phyloP scores from a whole-genome alignment of 1,284 basidiomycete genomes.

The Cutaneotrichosporon curvatum region DNA sequence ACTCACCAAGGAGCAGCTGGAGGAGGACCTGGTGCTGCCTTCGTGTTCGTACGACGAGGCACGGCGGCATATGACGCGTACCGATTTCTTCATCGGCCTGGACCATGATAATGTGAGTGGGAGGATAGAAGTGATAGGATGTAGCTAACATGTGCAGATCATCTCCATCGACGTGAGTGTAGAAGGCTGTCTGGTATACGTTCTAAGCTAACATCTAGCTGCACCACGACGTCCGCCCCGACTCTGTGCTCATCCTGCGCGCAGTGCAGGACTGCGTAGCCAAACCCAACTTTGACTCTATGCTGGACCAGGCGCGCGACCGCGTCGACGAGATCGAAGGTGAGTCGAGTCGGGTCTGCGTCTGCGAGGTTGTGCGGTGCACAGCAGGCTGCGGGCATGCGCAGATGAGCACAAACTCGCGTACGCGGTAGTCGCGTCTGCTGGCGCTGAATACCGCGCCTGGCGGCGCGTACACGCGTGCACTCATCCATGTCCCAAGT shows the following conservation, averaged over 20 bases:
- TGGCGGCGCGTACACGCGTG: too few relatives aligned
- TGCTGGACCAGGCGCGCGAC: constrained; percentile 61
- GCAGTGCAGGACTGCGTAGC: constrained; percentile 62
- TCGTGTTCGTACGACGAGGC: constrained; percentile 42
- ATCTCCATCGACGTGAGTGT: constrained; percentile 64
- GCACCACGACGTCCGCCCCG: constrained; percentile 67
- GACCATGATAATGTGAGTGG: constrained; percentile 44
- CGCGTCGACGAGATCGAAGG: constrained; percentile 58
- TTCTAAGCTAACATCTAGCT: not conserved
- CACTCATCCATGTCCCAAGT: too few relatives aligned
- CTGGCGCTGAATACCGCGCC: too few relatives aligned
- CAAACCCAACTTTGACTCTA: constrained; percentile 63
- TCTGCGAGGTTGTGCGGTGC: not conserved
- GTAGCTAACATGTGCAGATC: constrained; percentile 50
- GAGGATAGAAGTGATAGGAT: not conserved
- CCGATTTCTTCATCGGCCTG: constrained; percentile 64
- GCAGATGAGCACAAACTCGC: not conserved
- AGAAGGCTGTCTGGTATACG: not conserved
- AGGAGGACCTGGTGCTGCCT: constrained; percentile 30
- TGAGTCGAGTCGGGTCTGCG: constrained; percentile 16
- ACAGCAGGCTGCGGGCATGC: too few relatives aligned
- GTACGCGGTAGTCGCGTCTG: not conserved
- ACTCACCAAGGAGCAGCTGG: constrained; percentile 12
- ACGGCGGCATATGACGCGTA: constrained; percentile 65
- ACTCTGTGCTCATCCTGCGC: constrained; percentile 65